Conservation (phyloP, 192 early-diverging fungal species). For the Dispira parvispora region DNA sequence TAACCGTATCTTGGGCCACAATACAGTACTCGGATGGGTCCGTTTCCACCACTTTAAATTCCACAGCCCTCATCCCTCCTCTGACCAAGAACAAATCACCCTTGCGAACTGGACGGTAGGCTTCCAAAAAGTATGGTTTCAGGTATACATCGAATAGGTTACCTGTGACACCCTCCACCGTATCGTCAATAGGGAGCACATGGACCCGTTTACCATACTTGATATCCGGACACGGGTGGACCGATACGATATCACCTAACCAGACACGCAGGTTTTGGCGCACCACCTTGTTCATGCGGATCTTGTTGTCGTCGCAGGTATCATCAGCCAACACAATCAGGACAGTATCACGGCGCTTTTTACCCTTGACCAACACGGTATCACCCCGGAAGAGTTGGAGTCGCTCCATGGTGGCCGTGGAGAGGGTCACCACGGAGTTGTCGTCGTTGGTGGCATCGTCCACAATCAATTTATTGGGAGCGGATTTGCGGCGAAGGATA, state of each 20-base stretch:
- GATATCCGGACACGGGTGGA: conserved; percentile 93
- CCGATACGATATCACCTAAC: conserved; percentile 88
- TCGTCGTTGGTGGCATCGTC: conserved; percentile 95
- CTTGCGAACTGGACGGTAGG: conserved; percentile 89
- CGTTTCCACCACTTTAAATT: conserved; percentile 96
- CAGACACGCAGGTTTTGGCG: conserved; percentile 88
- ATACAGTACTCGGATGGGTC: conserved; percentile 95
- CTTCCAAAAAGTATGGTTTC: conserved; percentile 97
- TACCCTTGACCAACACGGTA: conserved; percentile 91
- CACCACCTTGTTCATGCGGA: conserved; percentile 89
- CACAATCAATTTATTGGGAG: conserved; percentile 98
- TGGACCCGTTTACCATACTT: conserved; percentile 95
- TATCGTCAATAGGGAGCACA: conserved; percentile 94
- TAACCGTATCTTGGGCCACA: conserved; percentile 94
- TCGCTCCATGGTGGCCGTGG: conserved; percentile 80
- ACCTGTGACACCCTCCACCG: conserved; percentile 91
- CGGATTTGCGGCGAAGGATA: conserved; percentile 85
- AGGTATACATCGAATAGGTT: conserved; percentile 96
- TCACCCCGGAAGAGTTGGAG: conserved; percentile 91
- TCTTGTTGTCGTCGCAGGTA: conserved; percentile 79
- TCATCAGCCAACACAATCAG: conserved; percentile 89
- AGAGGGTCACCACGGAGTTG: conserved; percentile 85
- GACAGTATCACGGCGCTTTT: conserved; percentile 94
- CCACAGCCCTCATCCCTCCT: conserved; percentile 92
- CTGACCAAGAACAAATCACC: conserved; percentile 89